phyloP scores from a whole-genome alignment of 768 basidiomycete species.

The Neoboletus subvelutipes region DNA sequence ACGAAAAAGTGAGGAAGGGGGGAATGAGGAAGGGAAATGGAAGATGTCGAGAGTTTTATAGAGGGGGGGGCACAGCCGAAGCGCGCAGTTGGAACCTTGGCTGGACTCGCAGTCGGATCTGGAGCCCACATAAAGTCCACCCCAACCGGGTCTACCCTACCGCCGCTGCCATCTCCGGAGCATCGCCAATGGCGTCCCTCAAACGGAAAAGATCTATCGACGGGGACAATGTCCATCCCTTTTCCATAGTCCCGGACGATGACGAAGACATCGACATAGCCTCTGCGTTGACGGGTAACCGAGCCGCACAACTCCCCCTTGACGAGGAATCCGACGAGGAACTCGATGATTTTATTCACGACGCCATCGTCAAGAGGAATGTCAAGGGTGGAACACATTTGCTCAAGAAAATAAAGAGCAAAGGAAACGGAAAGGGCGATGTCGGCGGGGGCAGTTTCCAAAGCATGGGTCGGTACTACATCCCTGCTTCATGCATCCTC shows the following conservation, averaged over 20 bases:
- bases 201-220: slow-evolving; percentile 33
- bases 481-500: neutral
- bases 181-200: slow-evolving; percentile 28
- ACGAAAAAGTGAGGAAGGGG: neutral
- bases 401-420: slow-evolving; percentile 76
- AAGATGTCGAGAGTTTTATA: slow-evolving; percentile 13
- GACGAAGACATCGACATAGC: slow-evolving; percentile 65
- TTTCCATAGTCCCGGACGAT: slow-evolving; percentile 4
- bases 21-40: neutral
- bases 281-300: slow-evolving; percentile 46
- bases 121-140: neutral
- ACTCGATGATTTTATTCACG: slow-evolving; percentile 62
- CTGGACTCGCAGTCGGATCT: neutral
- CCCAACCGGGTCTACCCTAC: neutral
- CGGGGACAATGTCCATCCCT: neutral
- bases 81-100: no score
- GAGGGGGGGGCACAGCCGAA: slow-evolving; percentile 1
- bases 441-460: slow-evolving; percentile 95
- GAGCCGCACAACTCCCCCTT: neutral
- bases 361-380: slow-evolving; percentile 70
- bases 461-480: slow-evolving; percentile 74
- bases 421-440: slow-evolving; percentile 70
- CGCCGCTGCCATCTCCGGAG: slow-evolving; percentile 12
- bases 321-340: slow-evolving; percentile 39
- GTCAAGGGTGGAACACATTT: slow-evolving; percentile 73